Percentiles rank a stretch among this genome's conserved stretches.
Evolutionary conservation across 306 rosid species (phyloP).

Genomic region (Cyclanthera cordifolia): DNA sequence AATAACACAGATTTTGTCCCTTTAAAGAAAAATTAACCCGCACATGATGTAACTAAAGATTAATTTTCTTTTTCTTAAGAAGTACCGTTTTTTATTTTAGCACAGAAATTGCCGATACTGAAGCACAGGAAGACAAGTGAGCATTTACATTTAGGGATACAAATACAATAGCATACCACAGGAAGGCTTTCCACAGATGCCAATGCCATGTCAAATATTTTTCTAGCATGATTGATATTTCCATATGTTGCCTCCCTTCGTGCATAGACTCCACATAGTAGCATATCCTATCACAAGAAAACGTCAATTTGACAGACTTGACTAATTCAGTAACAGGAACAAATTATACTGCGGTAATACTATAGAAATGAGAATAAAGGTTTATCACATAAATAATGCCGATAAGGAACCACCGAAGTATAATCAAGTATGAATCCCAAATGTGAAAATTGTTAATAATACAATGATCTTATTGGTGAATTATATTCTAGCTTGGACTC

Average conservation of each 20-base stretch:
- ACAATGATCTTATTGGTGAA: not conserved
- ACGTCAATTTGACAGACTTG: not conserved
- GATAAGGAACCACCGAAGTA: not conserved
- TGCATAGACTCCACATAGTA: conserved; percentile 90
- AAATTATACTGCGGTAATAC: not conserved
- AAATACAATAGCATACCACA: conserved; percentile 32
- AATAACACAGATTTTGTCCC: not conserved
- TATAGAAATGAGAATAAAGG: not conserved
- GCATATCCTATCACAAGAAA: conserved; percentile 47
- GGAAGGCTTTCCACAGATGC: conserved; percentile 67
- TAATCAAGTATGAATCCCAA: not conserved
- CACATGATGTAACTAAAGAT: not conserved
- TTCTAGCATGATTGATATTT: conserved; percentile 40
- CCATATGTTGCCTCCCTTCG: conserved; percentile 76
- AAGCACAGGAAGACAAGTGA: not conserved
- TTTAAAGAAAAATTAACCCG: not conserved
- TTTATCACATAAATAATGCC: not conserved
- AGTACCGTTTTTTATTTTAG: no score
- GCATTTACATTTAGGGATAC: not conserved
- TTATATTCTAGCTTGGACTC: not conserved
- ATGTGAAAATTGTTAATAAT: not conserved
- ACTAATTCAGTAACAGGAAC: conserved; percentile 6
- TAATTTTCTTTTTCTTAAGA: not conserved
- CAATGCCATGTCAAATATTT: conserved; percentile 91
- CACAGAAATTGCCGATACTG: not conserved